These are phyloP conservation scores for Termitomyces sp. DNA, from an alignment of 768 basidiomycete genomes.

Conservation along the genomic window DNA sequence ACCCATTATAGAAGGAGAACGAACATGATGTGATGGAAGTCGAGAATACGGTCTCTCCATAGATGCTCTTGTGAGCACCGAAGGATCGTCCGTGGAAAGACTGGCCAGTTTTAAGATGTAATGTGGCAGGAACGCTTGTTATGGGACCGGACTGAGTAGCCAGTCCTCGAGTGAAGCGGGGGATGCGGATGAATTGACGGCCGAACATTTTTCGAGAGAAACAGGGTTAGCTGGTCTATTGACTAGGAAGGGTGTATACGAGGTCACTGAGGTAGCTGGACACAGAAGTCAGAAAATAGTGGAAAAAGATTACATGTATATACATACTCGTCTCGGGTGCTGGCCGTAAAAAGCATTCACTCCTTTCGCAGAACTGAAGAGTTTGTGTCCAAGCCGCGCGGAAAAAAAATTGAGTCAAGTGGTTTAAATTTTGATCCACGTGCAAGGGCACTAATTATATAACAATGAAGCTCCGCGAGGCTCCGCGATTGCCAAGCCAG, in stretches of 20 bases:
- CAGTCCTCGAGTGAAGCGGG: constrained; percentile 51
- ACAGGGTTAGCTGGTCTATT: constrained; percentile 20
- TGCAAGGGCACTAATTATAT: constrained; percentile 43
- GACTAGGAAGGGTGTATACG: constrained; percentile 66
- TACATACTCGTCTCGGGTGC: constrained; percentile 84
- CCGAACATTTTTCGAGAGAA: constrained; percentile 43
- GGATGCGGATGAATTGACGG: constrained; percentile 45
- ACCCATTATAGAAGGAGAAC: constrained; percentile 20
- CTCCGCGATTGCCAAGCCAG: neutral
- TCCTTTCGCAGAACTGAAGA: constrained; percentile 6
- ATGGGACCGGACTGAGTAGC: constrained; percentile 58
- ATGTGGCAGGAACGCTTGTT: constrained; percentile 60
- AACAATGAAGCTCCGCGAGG: neutral
- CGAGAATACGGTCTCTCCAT: constrained; percentile 97
- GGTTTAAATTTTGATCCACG: constrained; percentile 11
- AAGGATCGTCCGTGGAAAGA: constrained; percentile 88
- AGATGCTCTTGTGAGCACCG: constrained; percentile 81
- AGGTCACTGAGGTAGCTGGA: constrained; percentile 85
- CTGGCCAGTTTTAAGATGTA: constrained; percentile 93
- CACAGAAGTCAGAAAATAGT: constrained; percentile 18
- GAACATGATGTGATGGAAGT: constrained; percentile 97
- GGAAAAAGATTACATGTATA: neutral
- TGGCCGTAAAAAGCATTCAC: constrained; percentile 81
- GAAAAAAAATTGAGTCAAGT: constrained; percentile 7
- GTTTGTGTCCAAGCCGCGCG: constrained; percentile 11